phyloP scores from a whole-genome alignment of 306 rosid genomes.

The Trifolium repens region DNA sequence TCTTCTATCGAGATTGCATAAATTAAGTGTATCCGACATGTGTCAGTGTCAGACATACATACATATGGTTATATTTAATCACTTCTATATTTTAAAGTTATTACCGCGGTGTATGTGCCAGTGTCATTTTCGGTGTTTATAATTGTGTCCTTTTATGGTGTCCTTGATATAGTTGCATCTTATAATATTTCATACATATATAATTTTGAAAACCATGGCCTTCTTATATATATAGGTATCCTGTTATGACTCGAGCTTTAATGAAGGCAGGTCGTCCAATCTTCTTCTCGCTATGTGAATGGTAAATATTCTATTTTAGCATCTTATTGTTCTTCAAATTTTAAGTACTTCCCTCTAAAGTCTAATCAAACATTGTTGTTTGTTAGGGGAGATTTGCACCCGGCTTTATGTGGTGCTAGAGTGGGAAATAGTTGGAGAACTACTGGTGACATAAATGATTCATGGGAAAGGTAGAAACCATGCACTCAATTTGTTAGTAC shows the following conservation, averaged over 20 bases:
- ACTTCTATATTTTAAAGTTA: neutral
- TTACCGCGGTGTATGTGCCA: no score
- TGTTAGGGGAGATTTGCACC: slow-evolving; percentile 94
- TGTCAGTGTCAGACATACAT: no score
- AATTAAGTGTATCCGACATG: neutral
- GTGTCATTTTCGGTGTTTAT: no score
- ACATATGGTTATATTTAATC: no score
- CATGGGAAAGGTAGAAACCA: slow-evolving; percentile 76
- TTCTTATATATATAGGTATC: slow-evolving; percentile 61
- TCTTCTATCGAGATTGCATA: no score
- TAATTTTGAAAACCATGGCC: slow-evolving; percentile 12
- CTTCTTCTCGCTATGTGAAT: slow-evolving; percentile 92
- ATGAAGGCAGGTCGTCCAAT: slow-evolving; percentile 85
- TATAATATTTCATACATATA: neutral
- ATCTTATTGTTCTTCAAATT: neutral
- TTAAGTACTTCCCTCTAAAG: slow-evolving; percentile 15
- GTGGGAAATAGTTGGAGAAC: slow-evolving; percentile 99
- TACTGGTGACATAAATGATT: slow-evolving; percentile 75
- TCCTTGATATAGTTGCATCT: no score
- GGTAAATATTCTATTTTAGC: slow-evolving; percentile 52
- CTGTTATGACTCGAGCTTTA: slow-evolving; percentile 86
- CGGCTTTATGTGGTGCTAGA: slow-evolving; percentile 85
- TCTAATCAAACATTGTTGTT: slow-evolving; percentile 10
- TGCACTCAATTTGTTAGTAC: neutral
- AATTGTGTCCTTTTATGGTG: neutral